Evolutionary conservation across 2,329 filamentous ascomycete genomes (phyloP), one percentile per base, ranked within the genome.

Genomic region (Polychaeton citri): DNA sequence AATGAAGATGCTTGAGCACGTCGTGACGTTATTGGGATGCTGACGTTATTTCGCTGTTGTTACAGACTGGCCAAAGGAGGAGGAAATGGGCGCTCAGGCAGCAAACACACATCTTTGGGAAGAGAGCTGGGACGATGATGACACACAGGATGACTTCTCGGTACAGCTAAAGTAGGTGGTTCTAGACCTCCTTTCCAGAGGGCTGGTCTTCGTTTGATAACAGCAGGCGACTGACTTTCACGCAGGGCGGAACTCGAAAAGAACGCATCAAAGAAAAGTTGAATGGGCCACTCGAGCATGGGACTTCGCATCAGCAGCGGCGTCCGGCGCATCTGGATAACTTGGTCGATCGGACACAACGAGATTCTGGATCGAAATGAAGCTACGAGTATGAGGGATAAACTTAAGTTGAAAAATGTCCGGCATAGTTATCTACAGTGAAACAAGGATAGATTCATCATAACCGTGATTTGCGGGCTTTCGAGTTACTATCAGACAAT

Each of bases 51-150:
- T 26, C 21, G 8, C n/a, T 26, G 8, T 26, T 13, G 13, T 13
- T 26, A 43, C 50, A 93, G 90, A 96, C 64, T 98, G 90, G 90
- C 71, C 79, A 36, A 79, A 86, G 60, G 85, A 94, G 56, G 87
- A 95, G 57, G 80, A 79, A 38, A 81, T 81, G 38, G 70, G 72
- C 52, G 76, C 75, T 67, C 79, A 78, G 53, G 74, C 46, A n/a
- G 46, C 40, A 6, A 55, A 46, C 38, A 55, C 78, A 59, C 87
- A 96, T 65, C 69, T 98, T 37, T 98, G 90, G 90, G 90, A 98
- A 64, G 90, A 98, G 71, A 95, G 86, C 70, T 98, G 90, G 90
- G 90, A 98, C 57, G 90, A 98, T 55, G 88, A 96, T 59, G 90
- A 96, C 63, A 90, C 85, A 47, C 90, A 74, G 52, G 90, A 98